Evolutionary conservation across 345 rosid species (phyloP), one percentile per base, ranked within the genome.

Genomic region (Camelina sativa): DNA sequence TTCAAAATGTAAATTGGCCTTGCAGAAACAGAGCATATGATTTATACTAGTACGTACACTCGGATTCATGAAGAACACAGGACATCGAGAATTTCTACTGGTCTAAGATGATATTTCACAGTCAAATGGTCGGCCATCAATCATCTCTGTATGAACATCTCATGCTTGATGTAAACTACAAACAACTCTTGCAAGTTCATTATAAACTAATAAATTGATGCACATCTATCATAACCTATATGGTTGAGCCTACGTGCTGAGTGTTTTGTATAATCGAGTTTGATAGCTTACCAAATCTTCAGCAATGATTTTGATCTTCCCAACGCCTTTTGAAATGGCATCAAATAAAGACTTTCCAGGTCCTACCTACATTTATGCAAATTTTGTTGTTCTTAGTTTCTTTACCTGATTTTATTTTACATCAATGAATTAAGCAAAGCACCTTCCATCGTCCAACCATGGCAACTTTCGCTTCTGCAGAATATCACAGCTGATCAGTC

Each of bases 321-420:
- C 98, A 82, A 91, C 79, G 13, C 86, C 81, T 74, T 71, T 73
- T 17, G 84, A 80, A 74, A 94, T 91, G 72, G 88, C 93, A 64
- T 94, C 96, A 78, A 91, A 94, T 46, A 91, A 56, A 22, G 95
- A 84, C 73, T 90, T 89, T 82, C 89, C 93, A 76, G 98, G 98
- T 82, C 98, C 98, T 60, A 86, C 97, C 97, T 94, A 84, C 88
- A 86, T 16, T 76, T 69, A 79, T 66, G 68, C 32, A 82, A 72
- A 47, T 51, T 69, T 68, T 67, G 38, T 13, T 79, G 77, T 65
- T 62, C 40, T 78, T 73, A 34, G 56, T n/a, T 55, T 58, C 35
- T 78, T 73, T 22, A 30, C 41, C 58, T 23, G 60, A 63, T 58
- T 34, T 72, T 72, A 62, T 58, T 7, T 63, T 66, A 83, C 48